phyloP scores from a whole-genome alignment of 164 flowering plant species.

The Platanus orientalis region DNA sequence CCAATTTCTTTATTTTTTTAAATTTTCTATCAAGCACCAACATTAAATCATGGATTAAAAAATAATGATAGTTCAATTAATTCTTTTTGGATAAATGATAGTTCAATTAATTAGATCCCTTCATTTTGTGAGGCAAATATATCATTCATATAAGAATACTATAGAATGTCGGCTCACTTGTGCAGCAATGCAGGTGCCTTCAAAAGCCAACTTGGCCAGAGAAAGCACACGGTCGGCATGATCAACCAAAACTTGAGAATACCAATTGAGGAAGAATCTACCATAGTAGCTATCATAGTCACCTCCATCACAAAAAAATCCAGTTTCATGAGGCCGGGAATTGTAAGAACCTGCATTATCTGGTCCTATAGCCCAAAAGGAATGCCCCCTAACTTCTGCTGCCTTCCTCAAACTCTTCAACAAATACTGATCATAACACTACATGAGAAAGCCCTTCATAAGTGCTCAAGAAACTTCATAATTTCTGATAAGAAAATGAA shows the following conservation, averaged over 20 bases:
- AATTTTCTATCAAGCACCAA: too few species aligned
- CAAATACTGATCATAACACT: constrained; percentile 91
- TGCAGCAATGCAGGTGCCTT: constrained; percentile 67
- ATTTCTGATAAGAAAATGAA: not conserved
- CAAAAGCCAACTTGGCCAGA: constrained; percentile 81
- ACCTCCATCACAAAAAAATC: constrained; percentile 94
- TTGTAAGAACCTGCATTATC: constrained; percentile 88
- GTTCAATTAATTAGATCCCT: not conserved
- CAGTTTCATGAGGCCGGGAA: constrained; percentile 79
- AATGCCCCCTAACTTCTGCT: constrained; percentile 83
- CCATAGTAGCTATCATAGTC: constrained; percentile 92
- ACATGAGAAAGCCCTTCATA: constrained; percentile 7
- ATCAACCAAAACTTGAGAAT: constrained; percentile 66
- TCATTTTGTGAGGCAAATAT: not conserved
- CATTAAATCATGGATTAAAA: too few species aligned
- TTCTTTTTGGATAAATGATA: too few species aligned
- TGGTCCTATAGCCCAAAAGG: constrained; percentile 83
- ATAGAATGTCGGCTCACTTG: constrained; percentile 45
- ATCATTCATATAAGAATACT: not conserved
- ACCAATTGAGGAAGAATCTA: constrained; percentile 89
- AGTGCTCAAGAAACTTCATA: not conserved
- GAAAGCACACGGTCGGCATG: constrained; percentile 80
- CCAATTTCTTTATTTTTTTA: too few species aligned
- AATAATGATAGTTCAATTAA: too few species aligned
- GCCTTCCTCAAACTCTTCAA: constrained; percentile 68